Base-by-base conservation (phyloP, 768 basidiomycete species). In the Pholiota conissans region DNA sequence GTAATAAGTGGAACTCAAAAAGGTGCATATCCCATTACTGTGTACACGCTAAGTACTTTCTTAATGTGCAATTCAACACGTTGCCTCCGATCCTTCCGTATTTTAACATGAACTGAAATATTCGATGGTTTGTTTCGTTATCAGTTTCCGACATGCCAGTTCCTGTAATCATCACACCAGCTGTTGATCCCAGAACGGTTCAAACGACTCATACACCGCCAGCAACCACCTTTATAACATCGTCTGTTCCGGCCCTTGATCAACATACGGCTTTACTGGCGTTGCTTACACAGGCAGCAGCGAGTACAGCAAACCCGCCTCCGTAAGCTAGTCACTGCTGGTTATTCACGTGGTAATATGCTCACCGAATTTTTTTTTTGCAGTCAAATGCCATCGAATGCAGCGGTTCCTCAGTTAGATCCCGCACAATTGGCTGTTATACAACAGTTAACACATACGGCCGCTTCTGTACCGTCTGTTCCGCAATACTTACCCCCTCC, bases 1-100 rank as follows among this genome's bases (percentile, higher is more conserved):
- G 76, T 88, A 71, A 72, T 91, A 73, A 83, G 83, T 74, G 84
- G 79, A 72, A 77, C 82, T 69, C 82, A 80, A 79, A 86, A 93
- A 93, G 92, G 91, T 94, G 90, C 90, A 83, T 93, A 91, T 86
- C 80, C 75, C 73, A 76, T 76, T 75, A 74, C 72, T 68, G 72
- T 79, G 76, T 85, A 81, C 86, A 86, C 86, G 90, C 87, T 89
- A 88, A 91, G 90, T 91, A 90, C 79, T 74, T 77, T 77, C 77
- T 74, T 73, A 72, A 76, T 76, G 77, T 83, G 83, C 84, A 91
- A 89, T 83, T 74, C 76, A 73, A 72, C 76, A 71, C 70, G 80
- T 78, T 78, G 75, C 69, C 66, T 71, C 72, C 72, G 59, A 49
- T 48, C 32, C 68, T 68, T 73, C 68, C 71, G 72, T 70, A 71